Evolutionary conservation across 768 basidiomycete genomes (phyloP).

Genomic region (Dendrothele bispora): DNA sequence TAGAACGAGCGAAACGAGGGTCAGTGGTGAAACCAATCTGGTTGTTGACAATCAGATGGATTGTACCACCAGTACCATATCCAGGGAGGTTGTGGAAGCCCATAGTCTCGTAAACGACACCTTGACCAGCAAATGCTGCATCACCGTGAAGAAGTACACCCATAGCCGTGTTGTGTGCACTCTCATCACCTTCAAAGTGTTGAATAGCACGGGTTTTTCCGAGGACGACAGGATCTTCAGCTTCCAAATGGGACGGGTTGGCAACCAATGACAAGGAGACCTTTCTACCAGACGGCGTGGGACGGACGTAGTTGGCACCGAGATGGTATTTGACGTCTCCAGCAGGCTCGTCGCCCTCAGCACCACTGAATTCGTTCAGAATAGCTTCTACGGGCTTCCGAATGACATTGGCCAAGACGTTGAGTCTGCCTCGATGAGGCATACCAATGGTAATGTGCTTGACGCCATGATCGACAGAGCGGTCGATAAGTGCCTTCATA

Average conservation of each 20-base stretch:
- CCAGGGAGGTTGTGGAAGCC: slow-evolving; percentile 93
- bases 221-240: slow-evolving; percentile 96
- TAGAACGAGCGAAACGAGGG: slow-evolving; percentile 95
- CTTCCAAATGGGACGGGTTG: slow-evolving; percentile 97
- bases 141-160: slow-evolving; percentile 95
- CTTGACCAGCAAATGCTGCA: slow-evolving; percentile 97
- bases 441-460: slow-evolving; percentile 98
- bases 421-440: slow-evolving; percentile 98
- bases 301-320: slow-evolving; percentile 97
- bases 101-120: slow-evolving; percentile 99
- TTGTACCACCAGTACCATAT: slow-evolving; percentile 97
- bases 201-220: slow-evolving; percentile 98
- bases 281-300: slow-evolving; percentile 97
- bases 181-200: slow-evolving; percentile 88
- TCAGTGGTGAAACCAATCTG: slow-evolving; percentile 99
- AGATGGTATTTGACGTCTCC: slow-evolving; percentile 99
- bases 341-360: slow-evolving; percentile 71
- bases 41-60: slow-evolving; percentile 98
- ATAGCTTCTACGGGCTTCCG: slow-evolving; percentile 98
- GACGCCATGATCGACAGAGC: slow-evolving; percentile 94
- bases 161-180: slow-evolving; percentile 83
- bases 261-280: slow-evolving; percentile 97
- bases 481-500: slow-evolving; percentile 99
- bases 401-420: slow-evolving; percentile 97
- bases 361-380: slow-evolving; percentile 92